These are phyloP conservation scores for Fusarium agapanthi DNA, from an alignment of 2,329 filamentous ascomycete genomes.

Conservation along the genomic window DNA sequence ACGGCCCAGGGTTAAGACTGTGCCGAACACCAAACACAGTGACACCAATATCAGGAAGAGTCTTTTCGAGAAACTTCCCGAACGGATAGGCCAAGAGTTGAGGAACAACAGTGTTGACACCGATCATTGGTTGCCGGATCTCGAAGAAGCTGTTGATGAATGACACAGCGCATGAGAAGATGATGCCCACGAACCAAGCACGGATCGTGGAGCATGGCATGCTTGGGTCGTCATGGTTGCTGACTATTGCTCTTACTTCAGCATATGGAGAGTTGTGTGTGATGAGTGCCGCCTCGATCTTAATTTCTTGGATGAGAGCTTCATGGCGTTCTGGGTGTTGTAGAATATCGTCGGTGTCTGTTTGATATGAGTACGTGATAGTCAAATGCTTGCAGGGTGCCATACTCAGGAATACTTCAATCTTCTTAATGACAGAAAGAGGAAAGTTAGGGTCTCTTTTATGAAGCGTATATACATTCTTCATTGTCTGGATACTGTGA, in stretches of 20 bases:
- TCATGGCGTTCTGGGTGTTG: conserved; percentile 50
- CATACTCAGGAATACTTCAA: conserved; percentile 48
- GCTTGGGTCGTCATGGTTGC: conserved; percentile 60
- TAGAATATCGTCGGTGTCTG: conserved; percentile 45
- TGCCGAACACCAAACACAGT: conserved; percentile 57
- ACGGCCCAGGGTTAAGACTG: conserved; percentile 63
- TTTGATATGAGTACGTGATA: background rate
- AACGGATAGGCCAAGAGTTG: conserved; percentile 65
- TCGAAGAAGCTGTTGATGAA: conserved; percentile 67
- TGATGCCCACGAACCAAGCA: conserved; percentile 61
- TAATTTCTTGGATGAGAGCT: conserved; percentile 58
- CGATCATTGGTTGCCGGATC: conserved; percentile 63
- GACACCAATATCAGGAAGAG: conserved; percentile 60
- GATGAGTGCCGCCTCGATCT: conserved; percentile 60
- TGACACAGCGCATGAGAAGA: conserved; percentile 58
- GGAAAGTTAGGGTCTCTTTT: conserved; percentile 52
- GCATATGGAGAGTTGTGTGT: conserved; percentile 64
- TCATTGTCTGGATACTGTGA: conserved; percentile 43
- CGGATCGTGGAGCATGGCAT: conserved; percentile 64
- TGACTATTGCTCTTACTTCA: conserved; percentile 63
- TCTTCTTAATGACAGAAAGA: conserved; percentile 46
- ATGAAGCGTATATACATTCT: conserved; percentile 47
- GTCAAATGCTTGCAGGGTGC: background rate
- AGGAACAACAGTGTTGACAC: conserved; percentile 62
- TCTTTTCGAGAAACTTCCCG: conserved; percentile 59